Evolutionary conservation across 805 yeast genomes (phyloP).

Genomic region (Candida lessepsii): DNA sequence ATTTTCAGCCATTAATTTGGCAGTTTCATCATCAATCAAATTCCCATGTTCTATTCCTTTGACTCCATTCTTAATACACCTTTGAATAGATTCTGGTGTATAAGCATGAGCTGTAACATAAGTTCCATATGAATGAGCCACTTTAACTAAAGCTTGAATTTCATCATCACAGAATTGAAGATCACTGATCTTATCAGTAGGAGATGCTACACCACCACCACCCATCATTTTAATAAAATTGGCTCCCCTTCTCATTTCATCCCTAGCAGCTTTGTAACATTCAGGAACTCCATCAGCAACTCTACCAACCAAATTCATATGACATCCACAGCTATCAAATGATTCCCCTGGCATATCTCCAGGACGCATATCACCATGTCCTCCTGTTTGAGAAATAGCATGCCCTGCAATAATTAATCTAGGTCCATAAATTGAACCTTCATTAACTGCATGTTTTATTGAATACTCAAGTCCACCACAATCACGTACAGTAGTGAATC

Average conservation of each 20-base stretch:
- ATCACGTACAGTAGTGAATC: constrained; percentile 12
- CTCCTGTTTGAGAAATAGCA: constrained; percentile 28
- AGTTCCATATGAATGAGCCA: constrained; percentile 23
- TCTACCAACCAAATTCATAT: constrained; percentile 18
- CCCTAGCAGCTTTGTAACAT: constrained; percentile 23
- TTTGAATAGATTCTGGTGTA: constrained; percentile 21
- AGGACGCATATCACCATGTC: constrained; percentile 25
- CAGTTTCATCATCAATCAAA: constrained; percentile 23
- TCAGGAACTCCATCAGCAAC: constrained; percentile 26
- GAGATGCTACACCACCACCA: constrained; percentile 30
- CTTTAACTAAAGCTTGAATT: constrained; percentile 23
- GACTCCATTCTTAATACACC: constrained; percentile 23
- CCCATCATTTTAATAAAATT: constrained; percentile 27
- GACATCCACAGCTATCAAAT: constrained; percentile 23
- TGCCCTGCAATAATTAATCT: constrained; percentile 22
- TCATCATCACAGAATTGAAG: constrained; percentile 24
- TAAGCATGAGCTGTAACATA: constrained; percentile 29
- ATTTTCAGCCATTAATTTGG: constrained; percentile 22
- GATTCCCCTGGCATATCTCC: constrained; percentile 21
- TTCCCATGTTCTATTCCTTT: constrained; percentile 30
- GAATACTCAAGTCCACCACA: constrained; percentile 20
- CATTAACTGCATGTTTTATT: constrained; percentile 20
- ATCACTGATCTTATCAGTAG: constrained; percentile 17
- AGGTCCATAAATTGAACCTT: constrained; percentile 24
- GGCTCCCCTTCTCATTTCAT: constrained; percentile 24